Percentiles rank a stretch among this genome's conserved stretches.
Conservation (phyloP, 2,329 filamentous ascomycete genomes). For the Alternaria metachromatica region DNA sequence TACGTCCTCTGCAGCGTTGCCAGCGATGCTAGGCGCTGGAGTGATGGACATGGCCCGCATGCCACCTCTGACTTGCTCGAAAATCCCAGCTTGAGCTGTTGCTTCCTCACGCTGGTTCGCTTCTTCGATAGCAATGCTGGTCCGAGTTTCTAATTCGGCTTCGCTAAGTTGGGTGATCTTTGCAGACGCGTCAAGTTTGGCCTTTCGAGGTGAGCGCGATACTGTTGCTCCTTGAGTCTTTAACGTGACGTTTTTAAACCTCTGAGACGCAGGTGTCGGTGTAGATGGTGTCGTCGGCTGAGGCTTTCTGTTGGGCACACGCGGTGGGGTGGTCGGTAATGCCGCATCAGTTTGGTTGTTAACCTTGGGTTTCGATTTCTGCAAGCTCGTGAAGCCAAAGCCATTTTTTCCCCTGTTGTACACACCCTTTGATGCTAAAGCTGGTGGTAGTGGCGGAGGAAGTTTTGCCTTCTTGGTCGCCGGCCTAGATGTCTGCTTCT, state of each 20-base stretch:
- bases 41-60: not conserved
- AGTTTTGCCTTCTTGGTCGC: not conserved
- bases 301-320: not conserved
- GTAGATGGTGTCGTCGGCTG: not conserved
- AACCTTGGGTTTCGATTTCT: not conserved
- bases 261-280: not conserved
- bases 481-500: not conserved
- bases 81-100: not conserved
- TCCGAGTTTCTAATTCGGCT: not conserved
- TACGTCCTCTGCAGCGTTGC: not conserved
- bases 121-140: not conserved
- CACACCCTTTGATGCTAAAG: not conserved
- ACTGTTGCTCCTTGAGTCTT: not conserved
- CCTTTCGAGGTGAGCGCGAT: not conserved
- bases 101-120: not conserved
- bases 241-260: no score
- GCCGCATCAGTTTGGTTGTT: not conserved
- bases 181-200: not conserved
- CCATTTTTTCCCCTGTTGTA: slow-evolving; percentile 9
- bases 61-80: not conserved
- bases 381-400: slow-evolving; percentile 9
- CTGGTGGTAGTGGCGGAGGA: not conserved
- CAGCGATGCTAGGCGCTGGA: not conserved
- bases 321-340: not conserved
- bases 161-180: not conserved